These are phyloP conservation scores for Cryptococcus jaspeensis DNA, from an alignment of 1,284 basidiomycete genomes.

Conservation along the genomic window DNA sequence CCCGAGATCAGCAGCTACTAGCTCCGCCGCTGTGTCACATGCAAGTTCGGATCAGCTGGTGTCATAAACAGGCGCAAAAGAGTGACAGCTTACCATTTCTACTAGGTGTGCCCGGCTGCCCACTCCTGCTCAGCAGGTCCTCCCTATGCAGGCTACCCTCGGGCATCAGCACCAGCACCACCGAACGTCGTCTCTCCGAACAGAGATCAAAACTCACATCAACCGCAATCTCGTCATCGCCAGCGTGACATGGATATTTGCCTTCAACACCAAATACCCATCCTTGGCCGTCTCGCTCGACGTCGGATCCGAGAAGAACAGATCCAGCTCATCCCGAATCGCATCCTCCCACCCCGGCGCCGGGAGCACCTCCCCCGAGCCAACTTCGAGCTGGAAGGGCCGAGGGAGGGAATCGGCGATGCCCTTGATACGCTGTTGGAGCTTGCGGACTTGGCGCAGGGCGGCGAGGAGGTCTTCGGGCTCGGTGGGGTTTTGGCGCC, in stretches of 20 bases:
- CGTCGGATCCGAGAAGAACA: constrained; percentile 29
- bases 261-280: constrained; percentile 27
- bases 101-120: constrained; percentile 19
- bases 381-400: constrained; percentile 21
- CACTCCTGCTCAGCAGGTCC: constrained; percentile 22
- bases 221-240: constrained; percentile 27
- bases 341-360: constrained; percentile 29
- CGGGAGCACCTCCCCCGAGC: constrained; percentile 7
- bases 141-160: constrained; percentile 19
- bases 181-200: neutral
- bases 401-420: constrained; percentile 19
- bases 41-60: neutral
- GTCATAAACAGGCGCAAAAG: neutral
- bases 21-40: constrained; percentile 21
- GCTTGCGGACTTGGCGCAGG: constrained; percentile 15
- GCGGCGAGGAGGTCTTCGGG: constrained; percentile 23
- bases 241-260: constrained; percentile 33
- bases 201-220: constrained; percentile 16
- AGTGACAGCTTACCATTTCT: constrained; percentile 13
- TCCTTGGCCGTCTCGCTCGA: constrained; percentile 27
- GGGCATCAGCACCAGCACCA: neutral
- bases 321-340: constrained; percentile 26
- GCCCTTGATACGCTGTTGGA: constrained; percentile 14
- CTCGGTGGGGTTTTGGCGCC: constrained; percentile 16
- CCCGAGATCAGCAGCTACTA: constrained; percentile 25